Evolutionary conservation across 192 early-diverging fungal genomes (phyloP).

Genomic region (Entomortierella beljakovae): DNA sequence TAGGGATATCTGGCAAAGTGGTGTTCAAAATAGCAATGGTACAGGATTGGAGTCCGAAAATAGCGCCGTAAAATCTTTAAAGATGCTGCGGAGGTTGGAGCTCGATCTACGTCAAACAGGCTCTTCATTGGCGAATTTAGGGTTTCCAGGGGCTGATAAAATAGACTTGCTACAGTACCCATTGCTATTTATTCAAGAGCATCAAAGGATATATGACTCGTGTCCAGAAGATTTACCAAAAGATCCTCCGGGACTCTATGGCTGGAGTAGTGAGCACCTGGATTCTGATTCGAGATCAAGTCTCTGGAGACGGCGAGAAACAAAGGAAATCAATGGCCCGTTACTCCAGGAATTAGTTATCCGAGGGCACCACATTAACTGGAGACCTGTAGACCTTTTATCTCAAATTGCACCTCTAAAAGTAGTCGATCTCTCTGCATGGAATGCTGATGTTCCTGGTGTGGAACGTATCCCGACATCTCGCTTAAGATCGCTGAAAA

Average conservation of each 20-base stretch:
- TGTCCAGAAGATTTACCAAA: constrained; percentile 2
- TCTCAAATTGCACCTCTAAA: constrained; percentile 23
- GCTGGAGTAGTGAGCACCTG: too few species aligned
- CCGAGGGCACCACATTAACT: constrained; percentile 8
- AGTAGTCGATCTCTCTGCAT: constrained; percentile 31
- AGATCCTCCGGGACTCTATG: too few species aligned
- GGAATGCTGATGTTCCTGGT: constrained; percentile 22
- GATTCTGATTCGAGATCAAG: neutral
- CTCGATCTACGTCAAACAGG: constrained; percentile 13
- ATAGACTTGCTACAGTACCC: constrained; percentile 1
- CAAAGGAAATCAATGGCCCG: neutral
- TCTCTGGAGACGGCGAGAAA: neutral
- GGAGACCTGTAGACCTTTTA: constrained; percentile 13
- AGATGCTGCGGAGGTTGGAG: constrained; percentile 23
- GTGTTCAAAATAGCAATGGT: neutral
- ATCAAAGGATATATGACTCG: constrained; percentile 11
- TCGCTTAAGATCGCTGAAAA: constrained; percentile 11
- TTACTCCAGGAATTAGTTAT: constrained; percentile 27
- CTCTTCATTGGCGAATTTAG: neutral
- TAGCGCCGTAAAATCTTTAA: constrained; percentile 2
- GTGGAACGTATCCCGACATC: constrained; percentile 20
- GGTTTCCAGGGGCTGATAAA: neutral
- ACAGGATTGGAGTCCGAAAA: too few species aligned
- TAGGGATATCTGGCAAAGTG: neutral
- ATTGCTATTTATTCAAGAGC: constrained; percentile 26